Percentiles rank a stretch among this genome's conserved stretches.
Evolutionary conservation across 2,329 filamentous ascomycete genomes (phyloP).

Genomic region (Xylaria sp.): DNA sequence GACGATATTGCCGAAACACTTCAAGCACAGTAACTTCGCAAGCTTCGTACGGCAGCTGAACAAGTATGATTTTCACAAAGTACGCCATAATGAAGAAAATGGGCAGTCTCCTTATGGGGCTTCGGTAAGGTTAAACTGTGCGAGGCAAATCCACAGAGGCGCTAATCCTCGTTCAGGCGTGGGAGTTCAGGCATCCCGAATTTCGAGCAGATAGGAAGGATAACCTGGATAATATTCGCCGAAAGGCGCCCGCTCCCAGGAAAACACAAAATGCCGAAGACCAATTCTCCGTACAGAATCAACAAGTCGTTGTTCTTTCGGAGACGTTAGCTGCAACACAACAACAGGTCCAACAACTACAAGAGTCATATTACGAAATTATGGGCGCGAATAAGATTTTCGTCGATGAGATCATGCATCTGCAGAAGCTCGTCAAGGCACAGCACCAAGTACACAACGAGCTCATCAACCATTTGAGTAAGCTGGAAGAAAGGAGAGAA

Average conservation of each 20-base stretch:
- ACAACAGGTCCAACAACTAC: conserved; percentile 86
- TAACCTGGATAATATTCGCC: conserved; percentile 91
- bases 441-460: conserved; percentile 64
- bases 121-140: conserved; percentile 62
- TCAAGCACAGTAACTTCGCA: conserved; percentile 84
- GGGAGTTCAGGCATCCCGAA: conserved; percentile 97
- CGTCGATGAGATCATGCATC: conserved; percentile 64
- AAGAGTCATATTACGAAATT: conserved; percentile 84
- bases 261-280: conserved; percentile 74
- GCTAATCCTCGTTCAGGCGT: conserved; percentile 63
- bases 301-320: conserved; percentile 88
- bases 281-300: conserved; percentile 72
- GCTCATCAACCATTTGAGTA: conserved; percentile 61
- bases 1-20: conserved; percentile 80
- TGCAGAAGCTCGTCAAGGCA: conserved; percentile 65
- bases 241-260: conserved; percentile 90
- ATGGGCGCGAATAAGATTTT: conserved; percentile 66
- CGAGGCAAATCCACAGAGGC: conserved; percentile 14
- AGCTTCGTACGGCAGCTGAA: conserved; percentile 80
- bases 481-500: conserved; percentile 52
- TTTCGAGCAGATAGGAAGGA: conserved; percentile 97
- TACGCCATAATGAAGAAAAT: conserved; percentile 87
- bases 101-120: conserved; percentile 81
- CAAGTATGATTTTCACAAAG: conserved; percentile 87
- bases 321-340: conserved; percentile 88